Base-by-base conservation (phyloP, 495 filamentous ascomycete genomes). In the Neurospora cerealis region DNA sequence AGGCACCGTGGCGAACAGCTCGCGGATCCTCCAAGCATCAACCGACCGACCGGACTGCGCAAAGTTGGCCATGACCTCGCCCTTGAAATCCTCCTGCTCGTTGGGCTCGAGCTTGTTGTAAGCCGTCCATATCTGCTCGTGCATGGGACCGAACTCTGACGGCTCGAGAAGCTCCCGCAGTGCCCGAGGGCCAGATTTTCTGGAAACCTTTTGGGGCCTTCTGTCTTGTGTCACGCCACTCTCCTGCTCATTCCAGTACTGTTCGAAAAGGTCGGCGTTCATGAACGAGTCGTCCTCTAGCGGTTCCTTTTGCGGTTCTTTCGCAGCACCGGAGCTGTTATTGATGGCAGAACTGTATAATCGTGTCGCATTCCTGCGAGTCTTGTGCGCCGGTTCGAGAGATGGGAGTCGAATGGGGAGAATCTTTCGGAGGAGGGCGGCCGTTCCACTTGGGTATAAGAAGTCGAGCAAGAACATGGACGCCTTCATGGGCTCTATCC, bases 391-490 rank as follows among this genome's bases (percentile, higher is more conserved):
- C 2, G 74, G 44, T 13, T 78, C 75, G 44, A 73, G 21, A 5
- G 77, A 73, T 32, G 72, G 69, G 11, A 69, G 69, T 15, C 77
- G 66, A 1, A 69, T 60, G 17, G 77, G 75, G 4, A 74, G 77
- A 11, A 83, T 73, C 41, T 83, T 81, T 62, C 84, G 84, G 62
- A 89, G 76, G 39, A 86, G 79, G n/a, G 84, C 81, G 21, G 87
- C 71, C 13, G 89, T 84, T 8, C 85, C 83, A 32, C 79, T 81
- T 10, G 90, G 90, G 73, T 91, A 91, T 17, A 92, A 79, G 73
- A 92, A 91, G 76, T 91, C 90, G 74, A 92, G 82, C 44, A 90
- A 83, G 39, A 85, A 81, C 1, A 80, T 46, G 5, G 84, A 86
- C 41, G 83, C 81, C 34, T 70, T 83, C 73, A 83, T 76, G 11